These are phyloP conservation scores for Carpinus viminea DNA, from an alignment of 306 rosid genomes.

Conservation along the genomic window DNA sequence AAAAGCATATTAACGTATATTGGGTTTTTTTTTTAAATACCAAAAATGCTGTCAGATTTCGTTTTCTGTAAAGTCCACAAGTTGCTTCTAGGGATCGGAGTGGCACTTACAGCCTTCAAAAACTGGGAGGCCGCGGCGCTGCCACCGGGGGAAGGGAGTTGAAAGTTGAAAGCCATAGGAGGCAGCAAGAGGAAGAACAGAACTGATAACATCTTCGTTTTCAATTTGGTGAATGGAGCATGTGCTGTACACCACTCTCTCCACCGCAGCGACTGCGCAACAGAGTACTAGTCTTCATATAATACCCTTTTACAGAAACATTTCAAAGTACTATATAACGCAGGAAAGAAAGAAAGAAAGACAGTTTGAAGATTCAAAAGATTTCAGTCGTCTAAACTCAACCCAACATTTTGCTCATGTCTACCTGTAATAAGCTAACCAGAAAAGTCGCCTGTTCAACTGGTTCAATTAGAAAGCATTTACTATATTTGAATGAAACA, in stretches of 20 bases:
- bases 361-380: not conserved
- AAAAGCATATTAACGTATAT: not conserved
- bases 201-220: conserved; percentile 74
- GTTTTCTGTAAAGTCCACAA: not conserved
- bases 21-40: not conserved
- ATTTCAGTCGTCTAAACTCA: not conserved
- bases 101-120: conserved; percentile 60
- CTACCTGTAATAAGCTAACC: too few species aligned
- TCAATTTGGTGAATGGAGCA: conserved; percentile 78
- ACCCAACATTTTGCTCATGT: not conserved
- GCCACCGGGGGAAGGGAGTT: conserved; percentile 65
- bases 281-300: conserved; percentile 1
- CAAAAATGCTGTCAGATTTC: not conserved
- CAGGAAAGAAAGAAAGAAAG: not conserved
- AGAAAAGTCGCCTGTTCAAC: not conserved
- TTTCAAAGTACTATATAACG: not conserved
- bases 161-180: conserved; percentile 60
- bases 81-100: not conserved
- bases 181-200: conserved; percentile 65
- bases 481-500: too few species aligned
- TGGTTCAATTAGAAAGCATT: not conserved
- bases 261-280: conserved; percentile 72
- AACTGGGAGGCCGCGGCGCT: conserved; percentile 62
- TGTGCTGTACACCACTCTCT: conserved; percentile 82
- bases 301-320: not conserved